phyloP scores from a whole-genome alignment of 2,329 filamentous ascomycete genomes.

The Hypoxylon sp. region DNA sequence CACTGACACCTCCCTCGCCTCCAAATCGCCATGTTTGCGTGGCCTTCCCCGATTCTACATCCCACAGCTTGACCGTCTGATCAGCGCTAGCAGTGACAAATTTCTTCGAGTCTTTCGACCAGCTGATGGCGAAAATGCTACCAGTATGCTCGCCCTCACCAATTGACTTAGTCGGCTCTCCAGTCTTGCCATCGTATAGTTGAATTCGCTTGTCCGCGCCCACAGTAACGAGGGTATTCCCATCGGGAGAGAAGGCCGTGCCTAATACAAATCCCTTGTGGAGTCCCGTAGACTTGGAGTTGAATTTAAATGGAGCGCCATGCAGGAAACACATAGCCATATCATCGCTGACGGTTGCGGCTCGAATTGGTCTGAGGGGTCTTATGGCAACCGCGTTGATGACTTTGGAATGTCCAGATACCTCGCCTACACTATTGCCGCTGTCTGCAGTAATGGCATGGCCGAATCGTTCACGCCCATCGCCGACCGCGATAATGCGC shows the following conservation, averaged over 20 bases:
- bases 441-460: constrained; percentile 96
- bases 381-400: constrained; percentile 93
- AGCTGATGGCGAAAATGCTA: constrained; percentile 92
- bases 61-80: constrained; percentile 95
- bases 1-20: constrained; percentile 75
- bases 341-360: constrained; percentile 92
- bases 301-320: constrained; percentile 96
- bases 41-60: constrained; percentile 81
- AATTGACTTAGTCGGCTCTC: constrained; percentile 82
- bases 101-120: constrained; percentile 86
- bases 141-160: constrained; percentile 89
- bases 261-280: constrained; percentile 93
- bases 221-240: constrained; percentile 83
- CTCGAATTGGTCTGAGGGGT: constrained; percentile 89
- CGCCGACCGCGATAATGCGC: constrained; percentile 94
- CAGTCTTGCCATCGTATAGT: constrained; percentile 96
- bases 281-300: constrained; percentile 80
- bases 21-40: constrained; percentile 89
- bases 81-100: constrained; percentile 95
- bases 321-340: constrained; percentile 92
- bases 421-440: constrained; percentile 95
- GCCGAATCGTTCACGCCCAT: constrained; percentile 93
- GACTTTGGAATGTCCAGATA: constrained; percentile 89
- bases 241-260: constrained; percentile 90
- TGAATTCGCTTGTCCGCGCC: constrained; percentile 94